phyloP scores from a whole-genome alignment of 2,329 filamentous ascomycete species.

The Orbilia quercus region DNA sequence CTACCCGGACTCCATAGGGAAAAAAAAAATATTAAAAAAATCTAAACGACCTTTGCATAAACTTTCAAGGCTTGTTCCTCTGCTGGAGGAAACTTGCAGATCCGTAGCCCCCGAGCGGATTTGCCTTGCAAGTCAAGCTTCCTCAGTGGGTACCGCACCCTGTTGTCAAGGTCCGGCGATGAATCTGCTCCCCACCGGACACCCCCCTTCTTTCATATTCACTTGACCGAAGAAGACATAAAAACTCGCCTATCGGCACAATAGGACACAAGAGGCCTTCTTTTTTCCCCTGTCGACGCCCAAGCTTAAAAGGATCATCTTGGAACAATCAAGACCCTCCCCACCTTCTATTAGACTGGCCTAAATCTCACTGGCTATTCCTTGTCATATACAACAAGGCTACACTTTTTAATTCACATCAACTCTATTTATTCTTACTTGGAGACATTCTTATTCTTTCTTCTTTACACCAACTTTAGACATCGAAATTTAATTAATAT shows the following conservation, averaged over 20 bases:
- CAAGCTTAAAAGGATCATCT: slow-evolving; percentile 23
- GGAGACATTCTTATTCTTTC: slow-evolving; percentile 6
- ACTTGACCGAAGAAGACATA: slow-evolving; percentile 36
- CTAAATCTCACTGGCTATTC: slow-evolving; percentile 4
- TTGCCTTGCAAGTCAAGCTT: slow-evolving; percentile 29
- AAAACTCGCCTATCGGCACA: slow-evolving; percentile 43
- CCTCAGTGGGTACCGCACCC: slow-evolving; percentile 19
- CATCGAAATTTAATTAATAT: background rate
- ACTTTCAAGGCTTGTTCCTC: slow-evolving; percentile 43
- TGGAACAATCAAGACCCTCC: slow-evolving; percentile 43
- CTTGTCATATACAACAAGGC: slow-evolving; percentile 26
- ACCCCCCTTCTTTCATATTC: slow-evolving; percentile 5
- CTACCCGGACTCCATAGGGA: slow-evolving; percentile 39
- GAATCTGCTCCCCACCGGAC: slow-evolving; percentile 6
- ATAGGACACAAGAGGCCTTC: slow-evolving; percentile 27
- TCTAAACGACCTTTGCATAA: slow-evolving; percentile 42
- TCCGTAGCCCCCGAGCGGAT: slow-evolving; percentile 43
- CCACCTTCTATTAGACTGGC: slow-evolving; percentile 9
- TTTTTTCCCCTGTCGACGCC: slow-evolving; percentile 40
- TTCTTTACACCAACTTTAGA: slow-evolving; percentile 4
- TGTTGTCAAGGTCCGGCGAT: slow-evolving; percentile 13
- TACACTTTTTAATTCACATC: slow-evolving; percentile 17
- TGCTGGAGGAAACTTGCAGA: slow-evolving; percentile 27
- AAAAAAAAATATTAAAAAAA: no score
- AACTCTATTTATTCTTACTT: background rate